phyloP scores from a whole-genome alignment of 192 early-diverging fungal genomes.

The Chytriomyces sp. region DNA sequence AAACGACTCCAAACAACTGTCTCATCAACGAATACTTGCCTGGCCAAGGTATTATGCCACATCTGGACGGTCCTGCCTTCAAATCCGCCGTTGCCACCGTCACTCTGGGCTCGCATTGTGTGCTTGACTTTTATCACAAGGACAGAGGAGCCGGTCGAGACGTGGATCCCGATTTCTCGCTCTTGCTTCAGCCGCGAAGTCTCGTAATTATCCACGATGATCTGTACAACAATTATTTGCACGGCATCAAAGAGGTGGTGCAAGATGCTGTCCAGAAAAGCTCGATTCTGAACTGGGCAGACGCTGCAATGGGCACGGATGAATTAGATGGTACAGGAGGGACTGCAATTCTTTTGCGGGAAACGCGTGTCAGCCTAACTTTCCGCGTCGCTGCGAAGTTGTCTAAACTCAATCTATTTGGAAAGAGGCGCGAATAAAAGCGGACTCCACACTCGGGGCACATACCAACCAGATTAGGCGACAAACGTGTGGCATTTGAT shows the following conservation, averaged over 20 bases:
- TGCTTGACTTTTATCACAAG: constrained; percentile 40
- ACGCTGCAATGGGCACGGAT: not conserved
- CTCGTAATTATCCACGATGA: constrained; percentile 46
- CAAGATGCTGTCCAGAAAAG: constrained; percentile 31
- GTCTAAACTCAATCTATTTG: constrained; percentile 29
- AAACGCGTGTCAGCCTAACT: constrained; percentile 46
- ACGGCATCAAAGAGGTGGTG: constrained; percentile 39
- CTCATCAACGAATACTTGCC: constrained; percentile 51
- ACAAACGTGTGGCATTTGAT: too few relatives aligned
- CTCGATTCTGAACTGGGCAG: constrained; percentile 23
- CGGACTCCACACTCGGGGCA: not conserved
- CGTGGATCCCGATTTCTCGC: constrained; percentile 17
- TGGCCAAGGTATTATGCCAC: constrained; percentile 54
- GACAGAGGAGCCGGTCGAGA: not conserved
- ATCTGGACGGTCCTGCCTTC: constrained; percentile 53
- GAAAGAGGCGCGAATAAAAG: constrained; percentile 7
- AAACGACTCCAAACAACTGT: constrained; percentile 40
- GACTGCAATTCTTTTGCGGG: not conserved
- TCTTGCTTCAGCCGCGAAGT: constrained; percentile 41
- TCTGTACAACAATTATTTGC: constrained; percentile 42
- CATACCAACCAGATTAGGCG: too few relatives aligned
- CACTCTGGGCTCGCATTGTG: constrained; percentile 36
- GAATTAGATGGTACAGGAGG: not conserved
- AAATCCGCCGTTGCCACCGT: constrained; percentile 46
- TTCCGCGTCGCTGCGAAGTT: constrained; percentile 43